Percentiles rank a stretch among this genome's conserved stretches.
Evolutionary conservation across 106 monocot genomes (phyloP).

Genomic region (Gastrodia elata): DNA sequence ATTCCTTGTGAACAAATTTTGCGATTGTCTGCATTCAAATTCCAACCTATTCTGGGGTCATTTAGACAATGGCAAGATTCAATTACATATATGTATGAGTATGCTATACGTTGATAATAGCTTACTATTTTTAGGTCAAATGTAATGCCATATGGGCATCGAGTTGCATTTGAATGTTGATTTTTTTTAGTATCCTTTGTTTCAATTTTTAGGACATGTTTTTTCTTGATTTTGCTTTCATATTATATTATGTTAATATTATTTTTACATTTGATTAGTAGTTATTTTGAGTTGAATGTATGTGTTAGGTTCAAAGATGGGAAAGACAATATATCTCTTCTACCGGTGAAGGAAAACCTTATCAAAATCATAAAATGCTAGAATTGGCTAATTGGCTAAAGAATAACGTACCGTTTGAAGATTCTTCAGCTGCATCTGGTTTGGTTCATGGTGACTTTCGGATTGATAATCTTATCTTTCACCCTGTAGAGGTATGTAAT

Average conservation of each 20-base stretch:
- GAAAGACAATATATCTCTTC: conserved; percentile 85
- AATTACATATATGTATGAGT: background rate
- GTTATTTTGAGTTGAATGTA: background rate
- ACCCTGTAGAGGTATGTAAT: conserved; percentile 45
- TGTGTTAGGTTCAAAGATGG: conserved; percentile 68
- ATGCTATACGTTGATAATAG: background rate
- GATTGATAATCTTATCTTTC: conserved; percentile 95
- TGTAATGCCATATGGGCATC: background rate
- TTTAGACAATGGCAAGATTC: background rate
- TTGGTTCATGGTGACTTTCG: conserved; percentile 97
- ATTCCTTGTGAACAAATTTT: background rate
- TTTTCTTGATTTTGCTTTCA: background rate
- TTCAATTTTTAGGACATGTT: background rate
- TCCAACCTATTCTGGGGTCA: background rate
- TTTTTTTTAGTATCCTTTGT: background rate
- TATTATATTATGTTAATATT: background rate
- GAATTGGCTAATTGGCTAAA: conserved; percentile 82
- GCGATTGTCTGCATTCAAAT: background rate
- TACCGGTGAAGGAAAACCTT: conserved; percentile 74
- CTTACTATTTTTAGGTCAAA: background rate
- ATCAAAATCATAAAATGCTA: conserved; percentile 65
- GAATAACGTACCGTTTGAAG: conserved; percentile 64
- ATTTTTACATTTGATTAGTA: background rate
- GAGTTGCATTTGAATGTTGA: background rate
- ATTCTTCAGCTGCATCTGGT: conserved; percentile 63